Percentiles rank a stretch among this genome's conserved stretches.
phyloP scores from a whole-genome alignment of 352 stramenopile species.

The Elongisporangium undulatum region DNA sequence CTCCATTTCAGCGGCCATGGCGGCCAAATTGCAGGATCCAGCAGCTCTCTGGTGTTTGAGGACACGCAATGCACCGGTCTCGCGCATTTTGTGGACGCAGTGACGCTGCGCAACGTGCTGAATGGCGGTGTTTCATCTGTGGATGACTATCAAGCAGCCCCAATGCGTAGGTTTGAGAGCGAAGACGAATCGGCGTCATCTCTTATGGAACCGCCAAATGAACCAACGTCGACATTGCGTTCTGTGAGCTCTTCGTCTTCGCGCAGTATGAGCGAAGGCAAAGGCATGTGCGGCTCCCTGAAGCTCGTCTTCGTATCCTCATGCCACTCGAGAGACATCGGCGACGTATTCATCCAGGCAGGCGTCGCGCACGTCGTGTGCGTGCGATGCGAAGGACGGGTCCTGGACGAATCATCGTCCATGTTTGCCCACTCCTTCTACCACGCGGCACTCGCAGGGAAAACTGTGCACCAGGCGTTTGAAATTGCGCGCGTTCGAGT shows the following conservation, averaged over 20 bases:
- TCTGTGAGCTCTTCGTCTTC: constrained; percentile 26
- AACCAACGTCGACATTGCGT: constrained; percentile 2
- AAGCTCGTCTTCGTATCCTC: constrained; percentile 84
- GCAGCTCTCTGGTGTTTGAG: constrained; percentile 71
- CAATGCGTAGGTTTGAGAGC: constrained; percentile 6
- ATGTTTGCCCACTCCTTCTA: constrained; percentile 83
- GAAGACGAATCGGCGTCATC: constrained; percentile 12
- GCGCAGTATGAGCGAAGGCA: constrained; percentile 17
- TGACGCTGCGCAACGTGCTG: constrained; percentile 57
- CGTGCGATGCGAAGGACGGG: constrained; percentile 55
- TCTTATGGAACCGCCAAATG: background rate
- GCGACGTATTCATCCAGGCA: constrained; percentile 74
- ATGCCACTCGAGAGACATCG: constrained; percentile 73
- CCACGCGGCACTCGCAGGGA: constrained; percentile 62
- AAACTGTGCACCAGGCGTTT: constrained; percentile 73
- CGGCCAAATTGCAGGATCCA: constrained; percentile 55
- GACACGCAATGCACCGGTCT: constrained; percentile 63
- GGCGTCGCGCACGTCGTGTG: constrained; percentile 77
- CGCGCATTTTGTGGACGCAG: constrained; percentile 60
- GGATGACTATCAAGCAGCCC: constrained; percentile 8
- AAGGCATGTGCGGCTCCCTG: constrained; percentile 32
- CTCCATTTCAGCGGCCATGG: constrained; percentile 80
- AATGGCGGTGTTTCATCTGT: constrained; percentile 18
- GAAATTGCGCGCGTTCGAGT: constrained; percentile 70
- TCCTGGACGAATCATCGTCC: constrained; percentile 69